Conservation (phyloP, 2,329 filamentous ascomycete genomes). For the Rasamsonia emersonii region DNA sequence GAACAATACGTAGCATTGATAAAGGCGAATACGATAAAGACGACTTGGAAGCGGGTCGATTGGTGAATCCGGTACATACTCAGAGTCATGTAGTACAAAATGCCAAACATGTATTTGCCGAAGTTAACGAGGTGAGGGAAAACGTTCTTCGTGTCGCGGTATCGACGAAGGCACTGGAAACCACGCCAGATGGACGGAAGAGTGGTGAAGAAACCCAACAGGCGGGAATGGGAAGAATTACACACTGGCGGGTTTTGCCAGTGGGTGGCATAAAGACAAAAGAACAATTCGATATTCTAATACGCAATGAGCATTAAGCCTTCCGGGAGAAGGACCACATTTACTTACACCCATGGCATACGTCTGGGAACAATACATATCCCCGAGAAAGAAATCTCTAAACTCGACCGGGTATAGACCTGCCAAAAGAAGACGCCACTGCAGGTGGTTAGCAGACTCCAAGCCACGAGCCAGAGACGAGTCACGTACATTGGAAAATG, state of each 20-base stretch:
- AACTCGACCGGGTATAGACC: slow-evolving; percentile 92
- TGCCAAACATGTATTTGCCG: slow-evolving; percentile 82
- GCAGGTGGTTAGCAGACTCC: too few relatives aligned
- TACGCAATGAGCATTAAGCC: slow-evolving; percentile 13
- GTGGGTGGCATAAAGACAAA: slow-evolving; percentile 75
- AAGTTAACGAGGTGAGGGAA: slow-evolving; percentile 92
- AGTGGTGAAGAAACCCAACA: slow-evolving; percentile 76
- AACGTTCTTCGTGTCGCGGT: slow-evolving; percentile 72
- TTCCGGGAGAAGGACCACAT: too few relatives aligned
- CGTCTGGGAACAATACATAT: slow-evolving; percentile 94
- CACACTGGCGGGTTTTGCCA: slow-evolving; percentile 70
- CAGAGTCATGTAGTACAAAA: slow-evolving; percentile 67
- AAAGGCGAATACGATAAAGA: slow-evolving; percentile 74
- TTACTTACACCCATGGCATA: slow-evolving; percentile 72
- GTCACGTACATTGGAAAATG: slow-evolving; percentile 70
- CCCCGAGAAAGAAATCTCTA: slow-evolving; percentile 91
- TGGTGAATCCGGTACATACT: slow-evolving; percentile 74
- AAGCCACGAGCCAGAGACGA: background rate
- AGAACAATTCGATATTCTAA: slow-evolving; percentile 85
- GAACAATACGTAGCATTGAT: slow-evolving; percentile 77
- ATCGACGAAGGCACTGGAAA: slow-evolving; percentile 83
- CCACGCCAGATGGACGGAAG: slow-evolving; percentile 85
- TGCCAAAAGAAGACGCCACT: slow-evolving; percentile 79
- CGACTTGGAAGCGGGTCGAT: slow-evolving; percentile 47
- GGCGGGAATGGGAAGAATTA: slow-evolving; percentile 74